Evolutionary conservation across 139 green algal species (phyloP), one percentile per base, ranked within the genome.

Genomic region (Microglena sp.): DNA sequence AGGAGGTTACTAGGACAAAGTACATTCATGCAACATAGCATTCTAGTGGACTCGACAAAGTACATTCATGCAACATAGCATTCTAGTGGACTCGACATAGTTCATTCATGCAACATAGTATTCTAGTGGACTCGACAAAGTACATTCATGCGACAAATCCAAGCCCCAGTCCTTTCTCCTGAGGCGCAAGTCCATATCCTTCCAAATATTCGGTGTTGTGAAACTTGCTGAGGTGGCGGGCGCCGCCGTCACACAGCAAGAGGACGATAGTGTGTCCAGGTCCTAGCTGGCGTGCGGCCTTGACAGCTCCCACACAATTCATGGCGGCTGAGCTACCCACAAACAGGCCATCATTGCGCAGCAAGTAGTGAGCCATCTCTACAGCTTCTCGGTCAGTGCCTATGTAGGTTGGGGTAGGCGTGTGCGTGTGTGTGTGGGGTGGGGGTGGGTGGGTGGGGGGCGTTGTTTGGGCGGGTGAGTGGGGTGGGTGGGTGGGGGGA

Each of bases 271-370:
- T 86, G 74, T 92, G 81, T n/a, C 90, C 88, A 0, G 86, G 86
- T 0, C 89, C 86, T 32, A 98, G 75, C 18, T 34, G 44, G 1
- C 67, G 46, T 7, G 74, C 74, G 2, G 59, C 75, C 72, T 97
- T 97, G 36, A 96, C 86, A 0, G 92, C 92, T 0, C 89, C 89
- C 15, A 96, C 89, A 55, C 86, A 92, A 64, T 96, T 97, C 75
- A 96, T 80, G 2, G 87, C 88, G 0, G 89, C 77, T 3, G 79
- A 90, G 65, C 76, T 88, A 55, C 89, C 92, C 33, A 98, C 57
- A 68, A 93, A 98, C 0, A 98, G 79, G 0, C 92, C 92, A 36
- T 98, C 92, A 57, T 95, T 86, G 4, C 77, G 73, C 45, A 96
- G 64, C 4, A 98, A 75, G 74, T 91, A 91, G 1, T 67, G 55